A percentile compares a stretch with the other conserved stretches of the same genome.
Conservation (phyloP, 2,329 filamentous ascomycete species). For the Ceratocystis huliohia region DNA sequence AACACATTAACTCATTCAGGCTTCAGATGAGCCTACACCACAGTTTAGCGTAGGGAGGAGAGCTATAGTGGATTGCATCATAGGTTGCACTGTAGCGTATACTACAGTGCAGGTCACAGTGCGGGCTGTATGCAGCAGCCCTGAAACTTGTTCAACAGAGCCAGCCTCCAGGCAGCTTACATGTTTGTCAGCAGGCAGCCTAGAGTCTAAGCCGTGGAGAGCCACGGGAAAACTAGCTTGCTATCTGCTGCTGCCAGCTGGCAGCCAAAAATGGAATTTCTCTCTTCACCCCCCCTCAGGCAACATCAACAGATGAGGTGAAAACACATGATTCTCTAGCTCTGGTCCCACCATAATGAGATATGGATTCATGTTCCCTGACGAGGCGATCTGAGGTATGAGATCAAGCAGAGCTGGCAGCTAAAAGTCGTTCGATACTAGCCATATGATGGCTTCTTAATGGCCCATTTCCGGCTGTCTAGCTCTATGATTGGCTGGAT, state of each 20-base stretch:
- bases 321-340: not conserved
- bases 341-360: not conserved
- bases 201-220: no score
- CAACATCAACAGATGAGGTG: not conserved
- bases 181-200: not conserved
- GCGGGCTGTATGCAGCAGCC: no score
- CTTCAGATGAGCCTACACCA: no score
- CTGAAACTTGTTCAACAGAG: no score
- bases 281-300: not conserved
- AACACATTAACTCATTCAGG: no score
- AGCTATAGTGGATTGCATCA: no score
- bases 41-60: no score
- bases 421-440: conserved; percentile 2
- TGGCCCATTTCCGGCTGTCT: not conserved
- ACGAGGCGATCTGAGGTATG: not conserved
- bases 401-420: not conserved
- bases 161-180: no score
- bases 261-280: not conserved
- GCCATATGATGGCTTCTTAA: not conserved
- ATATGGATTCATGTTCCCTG: not conserved
- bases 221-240: not conserved
- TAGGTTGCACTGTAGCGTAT: no score
- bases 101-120: no score
- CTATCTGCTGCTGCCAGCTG: not conserved
- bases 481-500: not conserved